These are phyloP conservation scores for Trichocladium antarcticum DNA, from an alignment of 495 filamentous ascomycete genomes.

Conservation along the genomic window DNA sequence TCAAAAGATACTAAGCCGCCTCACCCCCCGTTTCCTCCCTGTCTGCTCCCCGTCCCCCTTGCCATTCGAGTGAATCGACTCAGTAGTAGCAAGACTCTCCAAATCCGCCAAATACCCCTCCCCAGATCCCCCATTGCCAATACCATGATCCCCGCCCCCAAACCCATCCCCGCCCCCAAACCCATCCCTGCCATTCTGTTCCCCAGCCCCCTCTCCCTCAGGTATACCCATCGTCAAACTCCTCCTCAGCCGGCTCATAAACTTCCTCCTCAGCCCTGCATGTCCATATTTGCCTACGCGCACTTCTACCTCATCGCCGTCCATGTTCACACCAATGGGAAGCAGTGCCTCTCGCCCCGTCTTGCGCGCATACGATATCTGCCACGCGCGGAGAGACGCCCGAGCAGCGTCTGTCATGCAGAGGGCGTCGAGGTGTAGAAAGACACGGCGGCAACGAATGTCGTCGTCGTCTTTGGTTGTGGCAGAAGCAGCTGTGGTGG, in stretches of 20 bases:
- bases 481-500: neutral
- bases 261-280: neutral
- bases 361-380: constrained; percentile 32
- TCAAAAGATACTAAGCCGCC: constrained; percentile 4
- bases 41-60: neutral
- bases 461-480: constrained; percentile 25
- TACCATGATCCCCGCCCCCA: neutral
- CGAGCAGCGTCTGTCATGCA: constrained; percentile 43
- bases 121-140: no score
- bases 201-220: no score
- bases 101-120: neutral
- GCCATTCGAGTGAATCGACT: neutral
- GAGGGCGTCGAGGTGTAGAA: constrained; percentile 35
- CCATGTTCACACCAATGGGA: constrained; percentile 20
- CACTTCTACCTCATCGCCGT: neutral
- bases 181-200: no score
- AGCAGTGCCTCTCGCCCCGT: constrained; percentile 18
- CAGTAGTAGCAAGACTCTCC: neutral
- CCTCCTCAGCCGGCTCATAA: constrained; percentile 9
- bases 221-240: neutral
- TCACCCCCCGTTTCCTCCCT: neutral
- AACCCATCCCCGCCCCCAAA: neutral
- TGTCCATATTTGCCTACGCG: neutral
- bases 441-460: constrained; percentile 36
- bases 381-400: constrained; percentile 37